These are phyloP conservation scores for Helotiales sp. DNA, from an alignment of 2,329 filamentous ascomycete species.

Conservation along the genomic window DNA sequence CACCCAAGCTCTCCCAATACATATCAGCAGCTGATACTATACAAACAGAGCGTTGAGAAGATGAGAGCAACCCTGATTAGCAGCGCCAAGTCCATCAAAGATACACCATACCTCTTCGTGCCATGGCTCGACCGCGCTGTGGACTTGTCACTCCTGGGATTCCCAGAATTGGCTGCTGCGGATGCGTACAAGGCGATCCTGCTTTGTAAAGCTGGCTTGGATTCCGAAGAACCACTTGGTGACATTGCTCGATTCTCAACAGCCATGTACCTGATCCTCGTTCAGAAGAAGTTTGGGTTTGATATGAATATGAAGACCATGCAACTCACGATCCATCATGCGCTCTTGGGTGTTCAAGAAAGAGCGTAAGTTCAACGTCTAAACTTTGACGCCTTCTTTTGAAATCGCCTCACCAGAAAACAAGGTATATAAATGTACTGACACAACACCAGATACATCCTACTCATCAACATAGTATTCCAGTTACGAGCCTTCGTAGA, in stretches of 20 bases:
- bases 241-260: constrained; percentile 4
- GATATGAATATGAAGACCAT: neutral
- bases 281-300: neutral
- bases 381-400: neutral
- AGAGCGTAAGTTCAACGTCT: neutral
- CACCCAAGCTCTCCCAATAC: neutral
- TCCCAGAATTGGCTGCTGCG: constrained; percentile 12
- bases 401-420: neutral
- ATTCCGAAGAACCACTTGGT: neutral
- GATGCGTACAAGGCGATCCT: constrained; percentile 17
- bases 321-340: neutral
- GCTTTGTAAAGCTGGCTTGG: constrained; percentile 2
- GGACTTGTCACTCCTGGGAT: constrained; percentile 5
- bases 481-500: constrained; percentile 1
- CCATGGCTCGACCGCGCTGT: constrained; percentile 6
- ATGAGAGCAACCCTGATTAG: neutral
- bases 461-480: neutral
- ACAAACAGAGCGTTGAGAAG: neutral
- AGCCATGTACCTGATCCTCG: neutral
- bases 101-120: neutral
- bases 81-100: neutral
- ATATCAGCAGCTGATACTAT: neutral
- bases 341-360: neutral
- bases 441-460: neutral
- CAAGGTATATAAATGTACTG: neutral